Percentiles rank a stretch among this genome's conserved stretches.
Evolutionary conservation across 2,329 filamentous ascomycete species (phyloP).

Genomic region (Hymenoscyphus fructigenus): DNA sequence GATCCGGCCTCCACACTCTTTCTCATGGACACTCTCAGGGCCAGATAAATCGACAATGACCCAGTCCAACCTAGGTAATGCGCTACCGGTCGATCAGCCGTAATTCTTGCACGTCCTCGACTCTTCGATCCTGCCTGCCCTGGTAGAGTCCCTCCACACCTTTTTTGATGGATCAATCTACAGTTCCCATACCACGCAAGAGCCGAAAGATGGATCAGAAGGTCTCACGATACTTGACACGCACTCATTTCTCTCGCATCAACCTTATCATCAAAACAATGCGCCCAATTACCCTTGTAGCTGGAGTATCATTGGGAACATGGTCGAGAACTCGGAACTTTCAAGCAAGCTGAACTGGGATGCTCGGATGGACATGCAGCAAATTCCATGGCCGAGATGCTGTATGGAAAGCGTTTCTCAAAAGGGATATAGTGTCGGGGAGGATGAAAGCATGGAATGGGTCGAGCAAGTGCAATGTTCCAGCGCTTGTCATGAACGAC

Average conservation of each 20-base stretch:
- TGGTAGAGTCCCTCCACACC: conserved; percentile 33
- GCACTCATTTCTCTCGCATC: conserved; percentile 17
- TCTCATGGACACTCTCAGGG: conserved; percentile 9
- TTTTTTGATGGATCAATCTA: conserved; percentile 26
- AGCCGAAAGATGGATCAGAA: conserved; percentile 23
- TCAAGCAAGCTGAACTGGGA: conserved; percentile 17
- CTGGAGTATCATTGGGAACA: conserved; percentile 20
- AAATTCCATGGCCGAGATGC: conserved; percentile 22
- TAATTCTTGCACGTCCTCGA: conserved; percentile 33
- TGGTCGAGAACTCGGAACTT: conserved; percentile 20
- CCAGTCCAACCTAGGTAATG: conserved; percentile 31
- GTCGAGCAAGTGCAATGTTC: conserved; percentile 16
- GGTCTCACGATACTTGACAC: conserved; percentile 30
- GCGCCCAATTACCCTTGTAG: conserved; percentile 1
- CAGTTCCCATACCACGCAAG: conserved; percentile 23
- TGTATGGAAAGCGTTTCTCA: conserved; percentile 43
- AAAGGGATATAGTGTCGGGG: conserved; percentile 12
- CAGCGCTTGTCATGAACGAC: conserved; percentile 20
- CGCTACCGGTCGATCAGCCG: conserved; percentile 30
- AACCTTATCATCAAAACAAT: conserved; percentile 29
- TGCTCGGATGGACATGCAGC: conserved; percentile 22
- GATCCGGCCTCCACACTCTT: conserved; percentile 14
- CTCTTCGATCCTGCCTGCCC: conserved; percentile 30
- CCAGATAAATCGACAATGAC: conserved; percentile 15
- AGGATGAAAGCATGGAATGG: conserved; percentile 15